These are phyloP conservation scores for Schizochytrium sp. DNA, from an alignment of 108 stramenopile genomes.

Conservation along the genomic window DNA sequence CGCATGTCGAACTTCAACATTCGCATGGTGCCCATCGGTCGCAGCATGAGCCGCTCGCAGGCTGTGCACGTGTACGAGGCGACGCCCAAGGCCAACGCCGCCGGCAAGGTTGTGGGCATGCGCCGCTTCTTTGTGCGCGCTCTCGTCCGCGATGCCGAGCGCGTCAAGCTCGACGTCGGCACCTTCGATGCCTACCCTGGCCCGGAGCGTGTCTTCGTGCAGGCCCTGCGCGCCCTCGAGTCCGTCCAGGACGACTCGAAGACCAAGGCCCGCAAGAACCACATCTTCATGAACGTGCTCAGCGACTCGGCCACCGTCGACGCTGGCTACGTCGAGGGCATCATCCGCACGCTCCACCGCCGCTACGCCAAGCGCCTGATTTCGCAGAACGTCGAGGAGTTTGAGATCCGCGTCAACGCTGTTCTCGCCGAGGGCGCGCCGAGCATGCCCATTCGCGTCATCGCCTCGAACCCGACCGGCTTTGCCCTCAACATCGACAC, in stretches of 20 bases:
- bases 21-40: constrained; percentile 63
- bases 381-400: constrained; percentile 75
- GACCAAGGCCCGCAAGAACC: constrained; percentile 61
- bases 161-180: constrained; percentile 46
- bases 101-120: neutral
- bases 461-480: constrained; percentile 91
- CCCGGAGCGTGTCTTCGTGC: constrained; percentile 78
- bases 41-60: constrained; percentile 31
- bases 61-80: constrained; percentile 82
- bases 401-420: constrained; percentile 85
- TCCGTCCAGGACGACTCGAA: constrained; percentile 40
- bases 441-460: constrained; percentile 77
- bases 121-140: constrained; percentile 62
- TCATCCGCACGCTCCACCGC: constrained; percentile 71
- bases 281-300: constrained; percentile 89
- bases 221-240: constrained; percentile 82
- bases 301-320: constrained; percentile 42
- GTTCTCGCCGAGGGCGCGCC: constrained; percentile 59
- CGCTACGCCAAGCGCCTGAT: constrained; percentile 69
- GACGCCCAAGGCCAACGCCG: constrained; percentile 55
- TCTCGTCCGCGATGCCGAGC: constrained; percentile 56
- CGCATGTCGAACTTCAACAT: constrained; percentile 83
- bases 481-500: constrained; percentile 87
- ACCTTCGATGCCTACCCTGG: constrained; percentile 53
- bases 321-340: constrained; percentile 66